Evolutionary conservation across 2,329 filamentous ascomycete species (phyloP).

Genomic region (Fusarium sp.): DNA sequence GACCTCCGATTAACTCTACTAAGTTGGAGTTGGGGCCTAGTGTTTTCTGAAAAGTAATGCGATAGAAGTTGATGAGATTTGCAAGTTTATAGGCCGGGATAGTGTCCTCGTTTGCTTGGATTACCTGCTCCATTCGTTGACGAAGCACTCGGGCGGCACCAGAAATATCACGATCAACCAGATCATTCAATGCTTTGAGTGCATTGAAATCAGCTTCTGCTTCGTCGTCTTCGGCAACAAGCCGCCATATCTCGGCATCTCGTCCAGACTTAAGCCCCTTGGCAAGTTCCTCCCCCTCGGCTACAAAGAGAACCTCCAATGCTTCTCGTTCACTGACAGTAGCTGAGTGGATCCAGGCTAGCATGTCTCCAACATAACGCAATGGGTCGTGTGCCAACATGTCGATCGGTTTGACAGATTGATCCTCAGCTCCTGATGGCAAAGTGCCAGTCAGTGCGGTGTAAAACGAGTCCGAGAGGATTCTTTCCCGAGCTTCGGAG

Average conservation of each 20-base stretch:
- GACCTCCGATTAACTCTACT: slow-evolving; percentile 72
- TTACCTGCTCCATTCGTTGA: slow-evolving; percentile 89
- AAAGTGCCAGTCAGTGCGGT: slow-evolving; percentile 82
- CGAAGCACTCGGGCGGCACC: slow-evolving; percentile 86
- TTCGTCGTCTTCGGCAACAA: slow-evolving; percentile 67
- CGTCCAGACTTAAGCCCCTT: slow-evolving; percentile 82
- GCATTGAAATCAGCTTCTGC: slow-evolving; percentile 76
- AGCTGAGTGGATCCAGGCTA: slow-evolving; percentile 95
- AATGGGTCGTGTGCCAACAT: slow-evolving; percentile 91
- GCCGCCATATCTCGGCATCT: slow-evolving; percentile 85
- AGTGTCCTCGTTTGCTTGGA: slow-evolving; percentile 91
- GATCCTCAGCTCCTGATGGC: slow-evolving; percentile 67
- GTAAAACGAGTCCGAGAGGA: slow-evolving; percentile 90
- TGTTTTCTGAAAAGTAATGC: slow-evolving; percentile 82
- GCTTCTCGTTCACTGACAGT: slow-evolving; percentile 94
- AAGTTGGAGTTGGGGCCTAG: slow-evolving; percentile 76
- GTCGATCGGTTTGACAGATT: slow-evolving; percentile 87
- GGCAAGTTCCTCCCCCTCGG: slow-evolving; percentile 88
- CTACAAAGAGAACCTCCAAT: slow-evolving; percentile 89
- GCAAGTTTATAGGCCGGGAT: slow-evolving; percentile 90
- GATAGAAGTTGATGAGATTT: slow-evolving; percentile 91
- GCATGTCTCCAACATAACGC: slow-evolving; percentile 95
- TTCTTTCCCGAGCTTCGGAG: slow-evolving; percentile 86
- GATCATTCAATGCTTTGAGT: slow-evolving; percentile 80
- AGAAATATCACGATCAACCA: slow-evolving; percentile 86